Base-by-base conservation (phyloP, 371 early-diverging fungal species). In the Mortierella sp. region DNA sequence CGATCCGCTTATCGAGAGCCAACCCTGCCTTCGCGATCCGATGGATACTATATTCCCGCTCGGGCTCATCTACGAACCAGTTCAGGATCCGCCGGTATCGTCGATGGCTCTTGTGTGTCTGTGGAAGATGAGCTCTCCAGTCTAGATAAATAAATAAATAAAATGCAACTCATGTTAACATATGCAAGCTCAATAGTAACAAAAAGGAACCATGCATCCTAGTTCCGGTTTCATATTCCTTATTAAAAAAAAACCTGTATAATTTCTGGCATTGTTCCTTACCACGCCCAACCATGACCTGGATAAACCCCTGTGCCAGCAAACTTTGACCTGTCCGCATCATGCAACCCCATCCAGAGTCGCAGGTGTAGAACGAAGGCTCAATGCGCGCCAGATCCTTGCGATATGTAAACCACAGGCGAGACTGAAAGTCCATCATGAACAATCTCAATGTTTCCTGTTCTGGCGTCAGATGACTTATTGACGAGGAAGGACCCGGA, bases 341-440 rank as follows among this genome's bases (percentile, higher is more conserved):
- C 99, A 99, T 99, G 75, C 99, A 99, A 4, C 99, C 99, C 97
- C 97, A 97, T 12, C 97, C 97, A 30, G 90, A 87, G 60, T 94
- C 98, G 2, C 92, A 90, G 28, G 94, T 96, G 66, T 89, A 94
- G 28, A 80, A 80, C 3, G 93, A 87, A n/a, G 92, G 88, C 51
- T 89, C 82, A 43, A 97, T 94, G 5, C 93, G 87, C 26, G 94
- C 89, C 72, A 91, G 94, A 37, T 90, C 87, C 70, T 92, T 88
- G 50, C 98, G 87, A 69, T 98, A 98, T 3, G 97, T 97, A 81
- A 95, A 91, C 97, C 98, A 97, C 15, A 93, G 37, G 26, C 39
- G 57, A 1, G 76, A 60, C 39, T 69, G 64, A 26, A 69, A 75
- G 49, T 75, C 76, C n/a, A 28, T 24, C 56, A 69, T 64, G 43